These are phyloP conservation scores for Uronychia binucleata DNA, from an alignment of 73 alveolate species.

Conservation along the genomic window DNA sequence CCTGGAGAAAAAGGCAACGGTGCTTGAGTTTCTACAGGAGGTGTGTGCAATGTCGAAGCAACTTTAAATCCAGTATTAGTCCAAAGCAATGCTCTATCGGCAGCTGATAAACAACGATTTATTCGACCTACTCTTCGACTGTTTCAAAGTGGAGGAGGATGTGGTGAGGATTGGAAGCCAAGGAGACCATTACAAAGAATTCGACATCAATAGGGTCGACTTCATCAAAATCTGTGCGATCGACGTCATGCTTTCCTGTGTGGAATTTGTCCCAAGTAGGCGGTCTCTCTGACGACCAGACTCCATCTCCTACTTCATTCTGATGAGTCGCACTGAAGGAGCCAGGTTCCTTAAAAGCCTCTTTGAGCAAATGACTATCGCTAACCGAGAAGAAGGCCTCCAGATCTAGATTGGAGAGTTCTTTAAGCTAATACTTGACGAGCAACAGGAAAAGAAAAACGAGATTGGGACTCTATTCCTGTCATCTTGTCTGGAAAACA, in stretches of 20 bases:
- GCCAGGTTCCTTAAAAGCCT: constrained; percentile 13
- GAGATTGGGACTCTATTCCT: constrained; percentile 15
- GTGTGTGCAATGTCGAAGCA: constrained; percentile 46
- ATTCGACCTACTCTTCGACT: too few species aligned
- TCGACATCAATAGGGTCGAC: constrained; percentile 43
- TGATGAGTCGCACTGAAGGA: constrained; percentile 16
- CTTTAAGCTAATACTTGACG: constrained; percentile 50
- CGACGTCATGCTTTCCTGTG: constrained; percentile 39
- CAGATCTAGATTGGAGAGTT: constrained; percentile 48
- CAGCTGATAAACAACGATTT: too few species aligned
- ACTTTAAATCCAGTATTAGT: constrained; percentile 18
- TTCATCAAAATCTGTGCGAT: constrained; percentile 33
- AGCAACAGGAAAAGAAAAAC: constrained; percentile 24
- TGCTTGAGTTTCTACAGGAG: constrained; percentile 47
- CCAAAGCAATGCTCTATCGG: constrained; percentile 15
- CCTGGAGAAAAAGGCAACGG: constrained; percentile 24
- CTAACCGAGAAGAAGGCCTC: constrained; percentile 33
- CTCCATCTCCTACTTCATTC: constrained; percentile 17
- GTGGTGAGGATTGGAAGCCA: too few species aligned
- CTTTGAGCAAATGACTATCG: constrained; percentile 28
- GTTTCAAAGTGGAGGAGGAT: too few species aligned
- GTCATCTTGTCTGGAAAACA: neutral
- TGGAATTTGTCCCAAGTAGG: constrained; percentile 38
- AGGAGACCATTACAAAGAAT: constrained; percentile 26
- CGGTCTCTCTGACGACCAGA: constrained; percentile 13